phyloP scores from a whole-genome alignment of 176 grass and related monocot genomes.

The Eleusine coracana region DNA sequence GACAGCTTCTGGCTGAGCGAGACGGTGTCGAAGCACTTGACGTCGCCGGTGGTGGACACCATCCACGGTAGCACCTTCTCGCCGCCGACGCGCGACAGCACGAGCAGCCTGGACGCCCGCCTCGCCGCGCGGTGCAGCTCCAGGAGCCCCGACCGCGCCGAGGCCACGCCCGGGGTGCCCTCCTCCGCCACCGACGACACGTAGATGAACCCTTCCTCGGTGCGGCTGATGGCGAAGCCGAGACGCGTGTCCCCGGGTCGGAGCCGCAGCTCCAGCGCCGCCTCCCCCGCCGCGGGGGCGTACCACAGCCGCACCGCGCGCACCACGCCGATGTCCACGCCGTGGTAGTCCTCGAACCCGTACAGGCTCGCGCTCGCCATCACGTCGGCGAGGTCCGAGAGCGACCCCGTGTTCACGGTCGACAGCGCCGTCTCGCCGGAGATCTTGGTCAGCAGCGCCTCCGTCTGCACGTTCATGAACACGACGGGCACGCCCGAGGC shows the following conservation, averaged over 20 bases:
- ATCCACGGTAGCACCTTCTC: conserved; percentile 90
- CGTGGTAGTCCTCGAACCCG: conserved; percentile 98
- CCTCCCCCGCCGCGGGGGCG: conserved; percentile 60
- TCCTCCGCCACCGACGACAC: conserved; percentile 89
- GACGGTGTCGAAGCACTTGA: conserved; percentile 94
- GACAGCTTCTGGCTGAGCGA: conserved; percentile 98
- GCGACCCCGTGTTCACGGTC: conserved; percentile 73
- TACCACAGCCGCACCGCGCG: conserved; percentile 83
- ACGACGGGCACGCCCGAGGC: conserved; percentile 62
- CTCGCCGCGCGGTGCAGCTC: conserved; percentile 65
- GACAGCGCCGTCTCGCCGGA: conserved; percentile 80
- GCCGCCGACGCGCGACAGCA: conserved; percentile 69
- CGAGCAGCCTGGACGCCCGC: conserved; percentile 60
- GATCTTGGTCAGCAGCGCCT: conserved; percentile 95
- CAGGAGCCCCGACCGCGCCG: conserved; percentile 67
- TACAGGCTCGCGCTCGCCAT: conserved; percentile 83
- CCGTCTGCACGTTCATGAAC: conserved; percentile 78
- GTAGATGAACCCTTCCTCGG: conserved; percentile 90
- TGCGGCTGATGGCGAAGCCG: conserved; percentile 91
- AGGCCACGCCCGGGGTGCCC: conserved; percentile 59
- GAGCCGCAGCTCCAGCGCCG: conserved; percentile 68
- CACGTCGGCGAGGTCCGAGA: conserved; percentile 70
- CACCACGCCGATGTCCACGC: conserved; percentile 86
- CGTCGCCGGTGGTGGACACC: conserved; percentile 68
- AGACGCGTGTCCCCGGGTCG: conserved; percentile 71